These are phyloP conservation scores for Mycena olivaceomarginata DNA, from an alignment of 768 basidiomycete species.

Conservation along the genomic window DNA sequence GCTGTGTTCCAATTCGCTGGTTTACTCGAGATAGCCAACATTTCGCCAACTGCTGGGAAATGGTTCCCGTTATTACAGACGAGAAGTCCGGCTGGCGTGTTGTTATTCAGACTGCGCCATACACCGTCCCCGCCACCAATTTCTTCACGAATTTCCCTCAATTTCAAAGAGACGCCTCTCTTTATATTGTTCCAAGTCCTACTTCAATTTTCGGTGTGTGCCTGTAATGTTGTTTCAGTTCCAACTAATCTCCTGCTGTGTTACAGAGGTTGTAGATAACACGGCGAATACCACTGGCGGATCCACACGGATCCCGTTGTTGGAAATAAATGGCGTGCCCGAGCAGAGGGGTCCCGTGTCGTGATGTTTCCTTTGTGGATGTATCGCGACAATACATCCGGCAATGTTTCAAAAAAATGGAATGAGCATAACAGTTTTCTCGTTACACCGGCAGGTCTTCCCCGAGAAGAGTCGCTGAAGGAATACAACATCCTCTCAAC, in stretches of 20 bases:
- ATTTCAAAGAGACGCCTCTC: neutral
- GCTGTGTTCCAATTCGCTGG: constrained; percentile 47
- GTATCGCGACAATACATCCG: constrained; percentile 54
- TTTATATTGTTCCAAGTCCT: neutral
- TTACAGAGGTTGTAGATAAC: neutral
- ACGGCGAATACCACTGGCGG: neutral
- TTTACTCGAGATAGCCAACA: constrained; percentile 1
- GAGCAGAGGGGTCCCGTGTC: constrained; percentile 38
- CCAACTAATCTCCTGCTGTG: neutral
- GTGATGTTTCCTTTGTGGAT: constrained; percentile 48
- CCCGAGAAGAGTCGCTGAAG: too few relatives aligned
- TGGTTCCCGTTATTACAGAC: neutral
- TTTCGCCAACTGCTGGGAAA: constrained; percentile 17
- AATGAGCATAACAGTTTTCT: too few relatives aligned
- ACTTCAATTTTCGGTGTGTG: neutral
- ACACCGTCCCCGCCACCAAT: neutral
- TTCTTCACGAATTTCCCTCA: neutral
- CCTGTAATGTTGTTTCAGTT: neutral
- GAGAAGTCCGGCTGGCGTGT: constrained; percentile 32
- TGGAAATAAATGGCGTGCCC: constrained; percentile 28
- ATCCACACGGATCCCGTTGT: neutral
- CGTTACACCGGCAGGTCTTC: too few relatives aligned
- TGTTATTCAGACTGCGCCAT: neutral
- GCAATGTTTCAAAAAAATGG: constrained; percentile 52
- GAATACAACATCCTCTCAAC: too few relatives aligned